Conservation (phyloP, 116 monocot species). For the Dioscorea cayenensis region DNA sequence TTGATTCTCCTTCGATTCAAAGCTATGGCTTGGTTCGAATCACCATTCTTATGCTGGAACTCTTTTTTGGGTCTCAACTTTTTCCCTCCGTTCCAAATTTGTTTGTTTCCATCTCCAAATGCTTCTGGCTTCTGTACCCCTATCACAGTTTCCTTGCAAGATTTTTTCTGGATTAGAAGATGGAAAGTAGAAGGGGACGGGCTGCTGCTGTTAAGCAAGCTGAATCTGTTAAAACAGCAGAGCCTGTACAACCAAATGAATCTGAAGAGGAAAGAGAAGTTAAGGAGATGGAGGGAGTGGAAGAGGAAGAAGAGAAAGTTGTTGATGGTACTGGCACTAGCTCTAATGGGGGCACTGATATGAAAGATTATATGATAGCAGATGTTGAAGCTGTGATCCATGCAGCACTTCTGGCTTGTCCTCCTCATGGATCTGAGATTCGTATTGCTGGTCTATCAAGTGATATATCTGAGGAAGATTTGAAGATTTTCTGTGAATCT, state of each 20-base stretch:
- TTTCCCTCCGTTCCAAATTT: slow-evolving; percentile 50
- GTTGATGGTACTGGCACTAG: slow-evolving; percentile 8
- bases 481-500: slow-evolving; percentile 53
- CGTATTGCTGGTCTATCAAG: slow-evolving; percentile 59
- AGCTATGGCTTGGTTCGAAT: slow-evolving; percentile 40
- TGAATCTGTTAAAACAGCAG: slow-evolving; percentile 15
- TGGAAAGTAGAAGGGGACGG: slow-evolving; percentile 50
- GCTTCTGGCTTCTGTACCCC: slow-evolving; percentile 59
- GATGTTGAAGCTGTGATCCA: slow-evolving; percentile 35
- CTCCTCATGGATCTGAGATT: slow-evolving; percentile 82
- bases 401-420: slow-evolving; percentile 67
- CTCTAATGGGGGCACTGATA: slow-evolving; percentile 3
- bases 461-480: slow-evolving; percentile 47
- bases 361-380: slow-evolving; percentile 23
- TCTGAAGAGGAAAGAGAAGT: slow-evolving; percentile 44
- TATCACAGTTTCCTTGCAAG: slow-evolving; percentile 68
- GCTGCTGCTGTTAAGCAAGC: slow-evolving; percentile 18
- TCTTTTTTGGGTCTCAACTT: slow-evolving; percentile 50
- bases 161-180: slow-evolving; percentile 46
- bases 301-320: slow-evolving; percentile 23
- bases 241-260: slow-evolving; percentile 22
- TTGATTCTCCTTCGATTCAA: slow-evolving; percentile 32
- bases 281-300: slow-evolving; percentile 45
- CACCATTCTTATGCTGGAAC: slow-evolving; percentile 45
- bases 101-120: slow-evolving; percentile 40